These are phyloP conservation scores for Yamadazyma jaroonii DNA, from an alignment of 1,139 yeast species.

Conservation along the genomic window DNA sequence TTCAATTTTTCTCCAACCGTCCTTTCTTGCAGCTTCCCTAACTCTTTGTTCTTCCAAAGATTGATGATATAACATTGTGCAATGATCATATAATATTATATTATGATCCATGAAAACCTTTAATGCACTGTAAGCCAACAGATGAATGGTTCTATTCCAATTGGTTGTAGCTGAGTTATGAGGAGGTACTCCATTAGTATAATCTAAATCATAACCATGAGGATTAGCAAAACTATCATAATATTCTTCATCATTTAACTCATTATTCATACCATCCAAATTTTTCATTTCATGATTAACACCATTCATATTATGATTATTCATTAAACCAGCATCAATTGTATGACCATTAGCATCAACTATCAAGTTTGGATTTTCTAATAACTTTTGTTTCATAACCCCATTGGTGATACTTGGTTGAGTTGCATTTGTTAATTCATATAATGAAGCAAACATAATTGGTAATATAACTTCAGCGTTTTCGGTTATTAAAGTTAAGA, in stretches of 20 bases:
- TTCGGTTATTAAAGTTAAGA: slow-evolving; percentile 84
- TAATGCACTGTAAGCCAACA: slow-evolving; percentile 85
- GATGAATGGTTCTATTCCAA: slow-evolving; percentile 93
- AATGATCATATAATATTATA: slow-evolving; percentile 87
- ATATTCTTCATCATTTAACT: slow-evolving; percentile 37
- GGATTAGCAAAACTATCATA: slow-evolving; percentile 42
- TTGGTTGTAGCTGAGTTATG: slow-evolving; percentile 49
- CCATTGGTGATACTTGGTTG: slow-evolving; percentile 52
- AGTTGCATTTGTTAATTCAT: slow-evolving; percentile 67
- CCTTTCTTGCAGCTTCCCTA: slow-evolving; percentile 60
- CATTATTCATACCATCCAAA: slow-evolving; percentile 11
- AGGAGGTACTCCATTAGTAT: slow-evolving; percentile 29
- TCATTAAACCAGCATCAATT: slow-evolving; percentile 38
- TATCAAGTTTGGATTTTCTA: slow-evolving; percentile 39
- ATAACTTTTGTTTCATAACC: slow-evolving; percentile 40
- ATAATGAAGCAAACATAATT: slow-evolving; percentile 84
- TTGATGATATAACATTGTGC: slow-evolving; percentile 81
- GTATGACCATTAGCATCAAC: slow-evolving; percentile 49
- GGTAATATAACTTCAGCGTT: slow-evolving; percentile 91
- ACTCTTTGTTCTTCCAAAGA: slow-evolving; percentile 64
- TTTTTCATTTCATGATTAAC: slow-evolving; percentile 22
- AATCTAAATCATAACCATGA: slow-evolving; percentile 32
- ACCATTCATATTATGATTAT: slow-evolving; percentile 12
- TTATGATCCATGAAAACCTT: slow-evolving; percentile 93
- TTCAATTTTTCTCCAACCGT: slow-evolving; percentile 76